These are phyloP conservation scores for Penicillium atrosanguineum DNA, from an alignment of 495 filamentous ascomycete genomes.

Conservation along the genomic window DNA sequence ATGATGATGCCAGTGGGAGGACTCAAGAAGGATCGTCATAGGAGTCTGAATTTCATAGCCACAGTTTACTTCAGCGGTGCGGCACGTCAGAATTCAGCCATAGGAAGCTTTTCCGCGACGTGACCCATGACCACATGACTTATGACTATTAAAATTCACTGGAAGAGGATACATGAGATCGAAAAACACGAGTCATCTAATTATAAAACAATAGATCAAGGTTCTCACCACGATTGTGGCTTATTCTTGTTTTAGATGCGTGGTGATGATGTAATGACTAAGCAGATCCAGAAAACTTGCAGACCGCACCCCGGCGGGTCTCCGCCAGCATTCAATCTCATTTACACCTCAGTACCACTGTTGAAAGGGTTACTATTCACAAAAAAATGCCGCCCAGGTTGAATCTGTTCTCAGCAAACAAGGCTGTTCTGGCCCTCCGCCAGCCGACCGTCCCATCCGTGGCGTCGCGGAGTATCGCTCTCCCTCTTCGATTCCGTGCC, in stretches of 20 bases:
- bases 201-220: neutral
- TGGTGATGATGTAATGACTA: constrained; percentile 11
- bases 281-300: constrained; percentile 20
- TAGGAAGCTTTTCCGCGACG: neutral
- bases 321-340: constrained; percentile 8
- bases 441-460: constrained; percentile 23
- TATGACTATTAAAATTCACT: neutral
- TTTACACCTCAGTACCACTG: constrained; percentile 2
- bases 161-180: neutral
- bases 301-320: constrained; percentile 15
- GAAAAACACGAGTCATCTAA: neutral
- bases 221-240: neutral
- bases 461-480: constrained; percentile 26
- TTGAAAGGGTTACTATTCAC: constrained; percentile 1
- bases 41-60: constrained; percentile 1
- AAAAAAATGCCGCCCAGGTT: constrained; percentile 39
- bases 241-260: constrained; percentile 1
- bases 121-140: neutral
- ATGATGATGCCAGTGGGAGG: constrained; percentile 15
- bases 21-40: neutral
- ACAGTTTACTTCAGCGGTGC: neutral
- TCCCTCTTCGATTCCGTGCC: constrained; percentile 23
- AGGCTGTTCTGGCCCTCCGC: constrained; percentile 34
- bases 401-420: constrained; percentile 37
- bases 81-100: constrained; percentile 7